phyloP scores from a whole-genome alignment of 1,139 yeast species.

The Yamadazyma friedrichii region DNA sequence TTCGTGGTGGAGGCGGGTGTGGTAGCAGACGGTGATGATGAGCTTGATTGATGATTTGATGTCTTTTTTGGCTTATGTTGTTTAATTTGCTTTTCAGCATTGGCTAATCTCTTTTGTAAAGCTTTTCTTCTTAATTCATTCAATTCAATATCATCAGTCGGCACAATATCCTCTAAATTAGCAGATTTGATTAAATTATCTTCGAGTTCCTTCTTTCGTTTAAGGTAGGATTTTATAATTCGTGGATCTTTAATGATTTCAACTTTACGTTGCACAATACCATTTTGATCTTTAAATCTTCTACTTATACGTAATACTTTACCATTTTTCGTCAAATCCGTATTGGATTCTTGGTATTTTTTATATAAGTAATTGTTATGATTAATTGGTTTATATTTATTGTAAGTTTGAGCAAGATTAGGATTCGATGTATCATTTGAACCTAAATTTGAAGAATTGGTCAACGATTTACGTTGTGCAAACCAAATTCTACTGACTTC shows the following conservation, averaged over 20 bases:
- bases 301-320: conserved; percentile 72
- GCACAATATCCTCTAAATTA: conserved; percentile 67
- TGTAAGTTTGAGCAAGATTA: conserved; percentile 31
- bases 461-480: conserved; percentile 68
- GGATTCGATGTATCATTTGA: too few species aligned
- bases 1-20: background rate
- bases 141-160: conserved; percentile 83
- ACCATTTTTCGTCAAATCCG: conserved; percentile 25
- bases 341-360: conserved; percentile 23
- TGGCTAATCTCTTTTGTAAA: conserved; percentile 81
- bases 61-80: conserved; percentile 33
- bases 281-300: conserved; percentile 79
- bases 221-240: conserved; percentile 81
- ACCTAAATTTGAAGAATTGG: conserved; percentile 35
- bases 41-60: background rate
- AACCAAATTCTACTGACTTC: conserved; percentile 92
- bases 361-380: conserved; percentile 33
- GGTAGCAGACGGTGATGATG: background rate
- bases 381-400: conserved; percentile 39
- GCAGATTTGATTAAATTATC: conserved; percentile 57
- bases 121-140: conserved; percentile 77
- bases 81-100: conserved; percentile 66
- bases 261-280: conserved; percentile 78
- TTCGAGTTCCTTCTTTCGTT: conserved; percentile 73
- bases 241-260: conserved; percentile 82